Percentiles rank a stretch among this genome's conserved stretches.
Evolutionary conservation across 2,329 filamentous ascomycete species (phyloP).

Genomic region (Colletotrichum chlorophyti): DNA sequence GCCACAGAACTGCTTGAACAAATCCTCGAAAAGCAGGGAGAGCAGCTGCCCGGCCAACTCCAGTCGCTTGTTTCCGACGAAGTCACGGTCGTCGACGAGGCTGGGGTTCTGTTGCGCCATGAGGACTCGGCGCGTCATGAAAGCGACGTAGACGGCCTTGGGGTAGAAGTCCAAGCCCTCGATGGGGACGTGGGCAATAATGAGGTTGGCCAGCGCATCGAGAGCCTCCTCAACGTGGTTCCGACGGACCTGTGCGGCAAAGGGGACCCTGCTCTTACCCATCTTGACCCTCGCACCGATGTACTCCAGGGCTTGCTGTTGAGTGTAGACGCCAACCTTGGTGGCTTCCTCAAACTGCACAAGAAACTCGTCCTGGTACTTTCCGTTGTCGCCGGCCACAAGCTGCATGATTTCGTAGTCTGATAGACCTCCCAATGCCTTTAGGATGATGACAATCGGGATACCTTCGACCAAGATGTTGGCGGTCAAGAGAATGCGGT

Average conservation of each 20-base stretch:
- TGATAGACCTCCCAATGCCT: constrained; percentile 90
- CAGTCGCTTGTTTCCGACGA: constrained; percentile 95
- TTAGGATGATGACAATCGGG: constrained; percentile 92
- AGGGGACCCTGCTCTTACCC: constrained; percentile 67
- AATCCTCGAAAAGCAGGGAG: constrained; percentile 92
- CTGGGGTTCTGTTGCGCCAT: constrained; percentile 92
- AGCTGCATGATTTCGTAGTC: constrained; percentile 95
- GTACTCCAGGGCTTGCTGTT: constrained; percentile 94
- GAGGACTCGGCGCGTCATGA: constrained; percentile 95
- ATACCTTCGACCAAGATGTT: constrained; percentile 93
- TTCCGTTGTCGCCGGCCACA: constrained; percentile 84
- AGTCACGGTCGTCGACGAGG: constrained; percentile 94
- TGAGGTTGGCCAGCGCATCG: constrained; percentile 88
- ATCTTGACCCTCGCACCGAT: constrained; percentile 89
- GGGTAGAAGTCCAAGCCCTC: constrained; percentile 91
- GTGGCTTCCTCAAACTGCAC: constrained; percentile 94
- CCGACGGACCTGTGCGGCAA: constrained; percentile 60
- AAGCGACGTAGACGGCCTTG: constrained; percentile 95
- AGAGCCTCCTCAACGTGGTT: constrained; percentile 91
- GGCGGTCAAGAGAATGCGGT: constrained; percentile 86
- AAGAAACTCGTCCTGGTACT: constrained; percentile 93
- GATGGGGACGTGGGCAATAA: constrained; percentile 94
- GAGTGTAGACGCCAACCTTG: constrained; percentile 84
- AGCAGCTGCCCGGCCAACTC: constrained; percentile 95
- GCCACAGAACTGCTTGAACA: constrained; percentile 94